Base-by-base conservation (phyloP, 805 yeast genomes). In the Saccharomycopsis vini region DNA sequence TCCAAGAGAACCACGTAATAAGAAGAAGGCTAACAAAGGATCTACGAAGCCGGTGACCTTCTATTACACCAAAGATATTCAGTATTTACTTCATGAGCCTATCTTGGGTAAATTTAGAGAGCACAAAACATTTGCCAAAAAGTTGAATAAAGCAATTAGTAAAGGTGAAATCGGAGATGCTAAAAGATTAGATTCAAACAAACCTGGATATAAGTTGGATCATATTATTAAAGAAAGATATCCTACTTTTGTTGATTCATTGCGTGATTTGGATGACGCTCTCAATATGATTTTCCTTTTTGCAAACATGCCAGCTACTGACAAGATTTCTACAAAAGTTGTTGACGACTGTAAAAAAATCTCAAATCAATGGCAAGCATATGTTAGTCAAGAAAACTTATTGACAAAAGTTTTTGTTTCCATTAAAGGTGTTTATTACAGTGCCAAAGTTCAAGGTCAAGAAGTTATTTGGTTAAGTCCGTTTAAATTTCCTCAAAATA, bases 381-480 rank as follows among this genome's bases (percentile, higher is more conserved):
- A 72, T 60, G 81, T 90, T 45, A 86, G 97, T 12, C 79, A 79
- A 55, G 95, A 90, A 62, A 73, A 88, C 56, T 67, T 79, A 29
- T 66, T 92, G 53, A 77, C 79, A 54, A 92, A 90, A 62, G 95
- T 88, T 13, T 92, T 92, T 66, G 97, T 92, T 31, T 83, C 95
- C 39, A 90, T 92, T 59, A 92, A 92, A 64, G 98, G 98, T 67
- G 94, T 90, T 15, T 92, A 92, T 64, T 92, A 90, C 60, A 87
- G 88, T 62, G 97, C 96, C 28, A 75, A 62, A 50, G 78, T 92
- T 38, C 79, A 75, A 62, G 98, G 98, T 53, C 95, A 88, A 63
- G 95, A 86, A 53, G 73, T 92, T 37, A 76, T 90, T 65, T 92
- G 98, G 98, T 76, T 92, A 48, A 95, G 87, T 38, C 98, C 98